phyloP scores from a whole-genome alignment of 495 filamentous ascomycete species.

The Xylaria flabelliformis region DNA sequence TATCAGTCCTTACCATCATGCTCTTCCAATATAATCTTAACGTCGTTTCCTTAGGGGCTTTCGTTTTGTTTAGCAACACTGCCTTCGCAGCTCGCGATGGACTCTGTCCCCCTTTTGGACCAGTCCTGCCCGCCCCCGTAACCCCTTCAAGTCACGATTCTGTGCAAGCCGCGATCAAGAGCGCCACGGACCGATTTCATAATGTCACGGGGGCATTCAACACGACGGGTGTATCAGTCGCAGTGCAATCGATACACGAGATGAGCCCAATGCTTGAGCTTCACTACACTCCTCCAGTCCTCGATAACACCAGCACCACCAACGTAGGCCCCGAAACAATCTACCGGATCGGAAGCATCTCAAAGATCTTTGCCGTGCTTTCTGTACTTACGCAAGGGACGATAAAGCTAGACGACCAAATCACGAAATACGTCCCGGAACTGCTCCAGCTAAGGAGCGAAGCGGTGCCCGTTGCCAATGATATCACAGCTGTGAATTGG shows the following conservation, averaged over 20 bases:
- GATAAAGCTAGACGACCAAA: conserved; percentile 51
- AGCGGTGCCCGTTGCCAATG: conserved; percentile 33
- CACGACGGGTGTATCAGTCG: conserved; percentile 43
- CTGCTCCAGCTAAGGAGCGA: conserved; percentile 40
- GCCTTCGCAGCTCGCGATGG: conserved; percentile 40
- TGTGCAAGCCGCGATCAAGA: conserved; percentile 29
- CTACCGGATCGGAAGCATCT: conserved; percentile 59
- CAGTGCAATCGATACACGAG: conserved; percentile 48
- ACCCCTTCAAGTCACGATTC: conserved; percentile 30
- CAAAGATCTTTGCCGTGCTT: conserved; percentile 58
- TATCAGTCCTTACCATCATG: conserved; percentile 8
- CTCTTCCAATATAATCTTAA: background rate
- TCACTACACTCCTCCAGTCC: conserved; percentile 41
- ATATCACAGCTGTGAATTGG: conserved; percentile 45
- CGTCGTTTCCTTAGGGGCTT: conserved; percentile 4
- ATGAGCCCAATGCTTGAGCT: conserved; percentile 38
- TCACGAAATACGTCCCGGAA: conserved; percentile 55
- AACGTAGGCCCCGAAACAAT: conserved; percentile 54
- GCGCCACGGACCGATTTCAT: conserved; percentile 26
- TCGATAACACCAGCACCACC: conserved; percentile 36
- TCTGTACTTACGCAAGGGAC: conserved; percentile 46
- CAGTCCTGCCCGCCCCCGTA: conserved; percentile 42
- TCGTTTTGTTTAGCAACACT: conserved; percentile 18
- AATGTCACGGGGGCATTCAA: conserved; percentile 33
- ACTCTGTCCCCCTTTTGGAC: conserved; percentile 44